phyloP scores from a whole-genome alignment of 228 moss, liverwort and hornwort genomes.

The Sphagnum fallax region DNA sequence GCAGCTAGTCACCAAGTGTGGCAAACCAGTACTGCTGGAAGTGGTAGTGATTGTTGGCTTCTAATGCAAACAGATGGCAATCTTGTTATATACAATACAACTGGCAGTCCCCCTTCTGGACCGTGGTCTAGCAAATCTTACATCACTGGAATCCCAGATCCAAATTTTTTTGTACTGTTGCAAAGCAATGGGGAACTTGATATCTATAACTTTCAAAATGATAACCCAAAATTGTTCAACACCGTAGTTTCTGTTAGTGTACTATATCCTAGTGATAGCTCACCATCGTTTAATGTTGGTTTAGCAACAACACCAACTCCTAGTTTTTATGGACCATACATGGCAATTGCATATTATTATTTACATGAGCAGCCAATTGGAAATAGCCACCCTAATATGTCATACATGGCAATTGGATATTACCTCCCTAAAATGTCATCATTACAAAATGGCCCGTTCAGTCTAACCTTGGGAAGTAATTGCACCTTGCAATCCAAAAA shows the following conservation, averaged over 20 bases:
- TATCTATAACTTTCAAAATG: slow-evolving; percentile 11
- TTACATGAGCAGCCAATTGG: too few relatives aligned
- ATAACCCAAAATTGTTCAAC: slow-evolving; percentile 1
- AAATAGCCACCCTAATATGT: too few relatives aligned
- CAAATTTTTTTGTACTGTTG: slow-evolving; percentile 17
- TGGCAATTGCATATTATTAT: slow-evolving; percentile 30
- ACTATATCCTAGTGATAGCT: neutral
- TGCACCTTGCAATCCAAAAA: neutral
- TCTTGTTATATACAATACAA: slow-evolving; percentile 2
- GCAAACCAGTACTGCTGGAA: slow-evolving; percentile 7
- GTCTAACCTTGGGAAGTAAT: neutral
- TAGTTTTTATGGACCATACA: slow-evolving; percentile 19
- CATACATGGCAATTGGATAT: slow-evolving; percentile 25
- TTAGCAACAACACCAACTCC: slow-evolving; percentile 12
- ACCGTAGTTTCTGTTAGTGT: neutral
- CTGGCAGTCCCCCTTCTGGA: neutral
- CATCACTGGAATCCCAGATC: slow-evolving; percentile 2
- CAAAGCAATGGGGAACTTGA: slow-evolving; percentile 13
- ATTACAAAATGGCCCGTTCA: neutral
- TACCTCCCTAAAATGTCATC: slow-evolving; percentile 16
- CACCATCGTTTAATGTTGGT: slow-evolving; percentile 12
- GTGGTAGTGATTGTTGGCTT: slow-evolving; percentile 11
- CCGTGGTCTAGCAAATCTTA: slow-evolving; percentile 10
- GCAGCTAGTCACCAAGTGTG: slow-evolving; percentile 1
- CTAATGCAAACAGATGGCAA: slow-evolving; percentile 15